Conservation (phyloP, 345 rosid species). For the Turritis glabra region DNA sequence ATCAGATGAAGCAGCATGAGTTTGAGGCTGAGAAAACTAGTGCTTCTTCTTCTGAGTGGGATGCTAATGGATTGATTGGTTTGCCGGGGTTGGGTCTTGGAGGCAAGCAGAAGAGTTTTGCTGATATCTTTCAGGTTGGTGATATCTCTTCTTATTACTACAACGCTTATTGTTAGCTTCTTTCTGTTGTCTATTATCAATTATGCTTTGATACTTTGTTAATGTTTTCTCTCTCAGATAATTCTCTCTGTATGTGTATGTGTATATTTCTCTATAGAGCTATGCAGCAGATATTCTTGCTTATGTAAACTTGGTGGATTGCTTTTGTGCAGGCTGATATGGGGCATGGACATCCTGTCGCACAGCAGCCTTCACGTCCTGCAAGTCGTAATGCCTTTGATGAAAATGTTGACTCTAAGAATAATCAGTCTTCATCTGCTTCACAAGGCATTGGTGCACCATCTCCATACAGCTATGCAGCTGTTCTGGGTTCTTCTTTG, state of each 20-base stretch:
- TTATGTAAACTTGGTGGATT: background rate
- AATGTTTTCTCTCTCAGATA: too few species aligned
- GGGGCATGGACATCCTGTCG: background rate
- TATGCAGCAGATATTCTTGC: too few species aligned
- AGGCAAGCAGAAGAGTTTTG: conserved; percentile 72
- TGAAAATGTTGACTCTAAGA: conserved; percentile 54
- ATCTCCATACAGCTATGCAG: conserved; percentile 70
- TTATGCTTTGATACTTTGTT: too few species aligned
- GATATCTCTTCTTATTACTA: background rate
- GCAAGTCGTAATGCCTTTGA: conserved; percentile 74
- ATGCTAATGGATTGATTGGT: conserved; percentile 85
- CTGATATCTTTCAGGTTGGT: conserved; percentile 86
- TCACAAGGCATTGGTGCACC: conserved; percentile 52
- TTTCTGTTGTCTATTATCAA: too few species aligned
- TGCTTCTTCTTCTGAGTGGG: conserved; percentile 67
- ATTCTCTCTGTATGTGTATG: background rate
- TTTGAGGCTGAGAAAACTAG: conserved; percentile 34
- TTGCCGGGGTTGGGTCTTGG: conserved; percentile 69
- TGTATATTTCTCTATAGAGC: conserved; percentile 36
- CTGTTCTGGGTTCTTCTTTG: conserved; percentile 73
- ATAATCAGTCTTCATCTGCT: conserved; percentile 52
- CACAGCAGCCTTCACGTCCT: conserved; percentile 57
- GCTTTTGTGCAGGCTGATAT: conserved; percentile 49
- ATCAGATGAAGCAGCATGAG: conserved; percentile 44
- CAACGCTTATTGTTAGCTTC: too few species aligned